Percentiles rank a stretch among this genome's conserved stretches.
Evolutionary conservation across 352 stramenopile species (phyloP).

Genomic region (Vaucheria bursata): DNA sequence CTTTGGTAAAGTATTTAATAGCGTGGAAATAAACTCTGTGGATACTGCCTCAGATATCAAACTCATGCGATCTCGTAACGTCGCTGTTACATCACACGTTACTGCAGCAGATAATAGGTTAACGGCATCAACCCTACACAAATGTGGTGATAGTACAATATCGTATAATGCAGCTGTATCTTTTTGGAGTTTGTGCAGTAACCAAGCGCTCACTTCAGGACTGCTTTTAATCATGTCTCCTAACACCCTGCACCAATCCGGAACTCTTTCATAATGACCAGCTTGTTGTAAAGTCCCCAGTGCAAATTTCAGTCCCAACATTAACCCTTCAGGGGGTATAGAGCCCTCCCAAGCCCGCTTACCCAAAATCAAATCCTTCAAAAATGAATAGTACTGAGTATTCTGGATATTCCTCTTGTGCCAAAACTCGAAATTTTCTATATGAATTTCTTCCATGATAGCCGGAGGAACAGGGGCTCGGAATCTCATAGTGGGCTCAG

Average conservation of each 20-base stretch:
- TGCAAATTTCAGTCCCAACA: neutral
- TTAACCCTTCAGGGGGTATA: neutral
- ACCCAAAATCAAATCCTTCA: too few species aligned
- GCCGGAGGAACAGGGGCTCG: constrained; percentile 29
- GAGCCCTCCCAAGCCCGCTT: too few species aligned
- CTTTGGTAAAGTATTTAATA: constrained; percentile 5
- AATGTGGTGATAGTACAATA: constrained; percentile 19
- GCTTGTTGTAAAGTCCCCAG: constrained; percentile 32
- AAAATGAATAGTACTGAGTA: constrained; percentile 11
- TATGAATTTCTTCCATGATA: constrained; percentile 43
- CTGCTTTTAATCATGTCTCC: neutral
- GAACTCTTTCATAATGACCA: constrained; percentile 19
- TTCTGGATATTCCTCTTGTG: neutral
- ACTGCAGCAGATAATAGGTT: neutral
- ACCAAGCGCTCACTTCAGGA: constrained; percentile 19
- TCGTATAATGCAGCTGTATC: constrained; percentile 17
- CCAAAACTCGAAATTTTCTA: constrained; percentile 48
- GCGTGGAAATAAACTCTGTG: too few species aligned
- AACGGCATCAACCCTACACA: neutral
- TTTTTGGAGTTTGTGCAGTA: constrained; percentile 15
- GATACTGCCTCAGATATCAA: neutral
- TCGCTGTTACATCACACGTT: neutral
- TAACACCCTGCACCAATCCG: constrained; percentile 6
- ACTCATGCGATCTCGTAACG: neutral
- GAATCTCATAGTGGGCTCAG: constrained; percentile 16